A percentile compares a stretch with the other conserved stretches of the same genome.
phyloP scores from a whole-genome alignment of 257 asterid species.

The Perilla frutescens region DNA sequence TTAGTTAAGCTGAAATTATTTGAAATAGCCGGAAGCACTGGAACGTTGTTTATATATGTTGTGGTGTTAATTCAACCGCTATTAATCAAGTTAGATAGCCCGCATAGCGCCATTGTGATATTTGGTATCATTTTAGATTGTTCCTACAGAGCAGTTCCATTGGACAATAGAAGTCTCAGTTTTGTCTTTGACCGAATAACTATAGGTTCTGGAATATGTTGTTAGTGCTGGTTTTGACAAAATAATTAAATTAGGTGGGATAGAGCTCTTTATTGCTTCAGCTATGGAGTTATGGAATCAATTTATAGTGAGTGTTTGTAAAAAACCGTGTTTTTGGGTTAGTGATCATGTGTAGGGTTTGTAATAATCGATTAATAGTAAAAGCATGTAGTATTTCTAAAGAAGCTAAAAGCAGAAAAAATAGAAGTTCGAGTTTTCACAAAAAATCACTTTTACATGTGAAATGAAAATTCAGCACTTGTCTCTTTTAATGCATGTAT shows the following conservation, averaged over 20 bases:
- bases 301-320: not conserved
- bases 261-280: not conserved
- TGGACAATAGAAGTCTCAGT: constrained; percentile 1
- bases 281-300: not conserved
- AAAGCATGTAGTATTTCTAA: not conserved
- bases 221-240: not conserved
- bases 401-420: not conserved
- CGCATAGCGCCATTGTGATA: not conserved
- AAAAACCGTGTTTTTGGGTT: not conserved
- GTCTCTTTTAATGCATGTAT: not conserved
- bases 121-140: not conserved
- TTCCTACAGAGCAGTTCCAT: not conserved
- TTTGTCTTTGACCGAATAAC: not conserved
- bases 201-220: not conserved
- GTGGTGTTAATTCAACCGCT: not conserved
- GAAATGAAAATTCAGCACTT: not conserved
- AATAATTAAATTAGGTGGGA: not conserved
- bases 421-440: not conserved
- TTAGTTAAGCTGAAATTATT: constrained; percentile 8
- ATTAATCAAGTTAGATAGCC: constrained; percentile 7
- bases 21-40: constrained; percentile 27
- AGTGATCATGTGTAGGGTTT: not conserved
- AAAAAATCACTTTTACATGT: not conserved
- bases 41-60: not conserved
- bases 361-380: not conserved